Evolutionary conservation across 2,329 filamentous ascomycete genomes (phyloP).

Genomic region (Diaporthe sp.): DNA sequence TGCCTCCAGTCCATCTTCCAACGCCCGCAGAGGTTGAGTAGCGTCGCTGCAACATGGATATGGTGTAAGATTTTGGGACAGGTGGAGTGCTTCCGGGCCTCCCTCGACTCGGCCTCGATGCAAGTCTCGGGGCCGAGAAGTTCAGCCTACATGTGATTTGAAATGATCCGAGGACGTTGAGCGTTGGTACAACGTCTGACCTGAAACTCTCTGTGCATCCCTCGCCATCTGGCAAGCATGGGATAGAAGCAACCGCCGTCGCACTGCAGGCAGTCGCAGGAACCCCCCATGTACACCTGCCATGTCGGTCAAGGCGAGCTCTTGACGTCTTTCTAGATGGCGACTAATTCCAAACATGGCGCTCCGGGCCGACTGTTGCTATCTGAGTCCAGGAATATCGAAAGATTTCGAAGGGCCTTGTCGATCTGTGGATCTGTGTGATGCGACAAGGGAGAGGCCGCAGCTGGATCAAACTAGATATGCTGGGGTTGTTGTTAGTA

Average conservation of each 20-base stretch:
- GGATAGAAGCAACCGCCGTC: background rate
- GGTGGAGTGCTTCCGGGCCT: slow-evolving; percentile 14
- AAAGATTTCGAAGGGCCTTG: background rate
- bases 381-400: background rate
- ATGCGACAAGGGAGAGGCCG: background rate
- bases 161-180: slow-evolving; percentile 11
- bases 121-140: slow-evolving; percentile 23
- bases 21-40: background rate
- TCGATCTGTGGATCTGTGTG: slow-evolving; percentile 11
- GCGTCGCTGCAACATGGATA: slow-evolving; percentile 16
- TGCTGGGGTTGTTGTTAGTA: background rate
- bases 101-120: slow-evolving; percentile 19
- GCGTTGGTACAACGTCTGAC: background rate
- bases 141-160: slow-evolving; percentile 13
- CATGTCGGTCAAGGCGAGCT: background rate
- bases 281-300: background rate
- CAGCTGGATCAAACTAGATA: slow-evolving; percentile 10
- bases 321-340: background rate
- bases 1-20: background rate
- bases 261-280: slow-evolving; percentile 13
- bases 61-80: slow-evolving; percentile 25
- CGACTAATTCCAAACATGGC: background rate
- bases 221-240: slow-evolving; percentile 14
- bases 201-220: slow-evolving; percentile 12
- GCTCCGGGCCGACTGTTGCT: background rate